Base-by-base conservation (phyloP, 2,329 filamentous ascomycete species). In the Trichoderma sp. region DNA sequence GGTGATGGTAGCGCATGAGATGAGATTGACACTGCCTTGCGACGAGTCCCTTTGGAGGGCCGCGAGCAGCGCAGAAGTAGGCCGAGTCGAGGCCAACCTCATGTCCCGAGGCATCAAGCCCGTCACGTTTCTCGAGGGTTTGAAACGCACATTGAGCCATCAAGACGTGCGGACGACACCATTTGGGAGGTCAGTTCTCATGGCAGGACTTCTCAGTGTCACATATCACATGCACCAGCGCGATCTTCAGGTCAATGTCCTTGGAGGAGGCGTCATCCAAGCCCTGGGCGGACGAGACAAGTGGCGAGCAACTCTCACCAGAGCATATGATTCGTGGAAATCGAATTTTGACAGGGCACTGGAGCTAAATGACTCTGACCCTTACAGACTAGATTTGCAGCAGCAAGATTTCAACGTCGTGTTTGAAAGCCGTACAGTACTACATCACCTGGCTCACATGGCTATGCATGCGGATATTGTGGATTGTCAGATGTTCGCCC, bases 171-270 rank as follows among this genome's bases (percentile, higher is more conserved):
- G 91, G 64, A 98, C 96, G 3, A 97, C 97, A 78, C 91, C 93
- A 0, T 99, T 98, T 77, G 96, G 95, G 1, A 89, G 96, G 49
- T 96, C 92, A 3, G 93, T 97, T 56, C 85, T 99, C 63, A 98
- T 98, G 94, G 92, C 95, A 1, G 96, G 96, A 0, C 82, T 99
- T 33, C 84, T 98, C 29, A 97, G 93, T 73, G 93, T 98, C 35
- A 96, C 92, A 76, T 98, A 94, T 93, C 95, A 98, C 79, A 95
- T 98, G 92, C 96, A 97, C 77, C 94, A 98, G 78, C 88, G 95
- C 76, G 96, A 98, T 78, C 86, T 97, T 16, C 95, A 97, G 81
- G 91, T 97, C 70, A 95, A 91, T 77, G 94, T 94, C 0, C 85
- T 98, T 0, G 94, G 88, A 6, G 83, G 83, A 0, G 84, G 92